phyloP scores from a whole-genome alignment of 2,329 filamentous ascomycete genomes.

The Fusarium longipes region DNA sequence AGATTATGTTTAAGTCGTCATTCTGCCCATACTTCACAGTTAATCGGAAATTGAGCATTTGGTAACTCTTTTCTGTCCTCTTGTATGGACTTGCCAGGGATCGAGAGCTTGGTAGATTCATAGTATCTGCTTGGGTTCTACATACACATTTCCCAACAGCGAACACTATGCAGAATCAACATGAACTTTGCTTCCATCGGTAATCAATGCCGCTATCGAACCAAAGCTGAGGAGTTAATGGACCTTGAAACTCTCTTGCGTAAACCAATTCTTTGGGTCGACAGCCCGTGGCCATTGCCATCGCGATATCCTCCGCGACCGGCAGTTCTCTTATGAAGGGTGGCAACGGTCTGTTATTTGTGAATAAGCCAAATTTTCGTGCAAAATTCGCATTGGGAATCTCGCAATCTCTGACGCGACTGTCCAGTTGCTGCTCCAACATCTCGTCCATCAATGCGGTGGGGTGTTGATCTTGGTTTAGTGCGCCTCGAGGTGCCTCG shows the following conservation, averaged over 20 bases:
- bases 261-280: constrained; percentile 45
- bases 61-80: neutral
- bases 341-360: constrained; percentile 49
- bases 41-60: too few species aligned
- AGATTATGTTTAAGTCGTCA: too few species aligned
- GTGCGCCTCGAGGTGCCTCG: neutral
- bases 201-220: constrained; percentile 60
- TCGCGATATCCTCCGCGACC: constrained; percentile 56
- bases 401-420: constrained; percentile 49
- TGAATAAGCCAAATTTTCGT: constrained; percentile 55
- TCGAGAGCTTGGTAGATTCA: neutral
- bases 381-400: constrained; percentile 60
- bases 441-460: constrained; percentile 10
- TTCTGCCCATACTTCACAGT: too few species aligned
- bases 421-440: constrained; percentile 18
- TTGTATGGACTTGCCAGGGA: neutral
- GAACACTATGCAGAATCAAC: neutral
- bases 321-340: constrained; percentile 53
- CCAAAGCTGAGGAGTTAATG: constrained; percentile 59
- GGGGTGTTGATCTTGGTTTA: neutral
- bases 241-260: constrained; percentile 53
- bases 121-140: neutral
- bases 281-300: constrained; percentile 49
- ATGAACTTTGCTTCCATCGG: constrained; percentile 47
- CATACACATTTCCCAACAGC: neutral